Conservation (phyloP, 345 rosid species). For the Populus tremula region DNA sequence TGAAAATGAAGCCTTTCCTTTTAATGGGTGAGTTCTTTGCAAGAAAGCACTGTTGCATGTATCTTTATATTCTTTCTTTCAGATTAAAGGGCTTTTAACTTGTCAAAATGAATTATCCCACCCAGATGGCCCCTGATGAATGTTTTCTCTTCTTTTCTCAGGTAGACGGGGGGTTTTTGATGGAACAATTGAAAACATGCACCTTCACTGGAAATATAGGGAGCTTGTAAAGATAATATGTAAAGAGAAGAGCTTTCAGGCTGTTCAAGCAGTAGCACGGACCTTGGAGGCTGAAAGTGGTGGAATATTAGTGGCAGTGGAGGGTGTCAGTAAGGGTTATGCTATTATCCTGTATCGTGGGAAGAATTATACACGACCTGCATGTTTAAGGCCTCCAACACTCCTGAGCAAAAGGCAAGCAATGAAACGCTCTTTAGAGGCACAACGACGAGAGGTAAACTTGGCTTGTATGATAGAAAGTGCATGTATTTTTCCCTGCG, state of each 20-base stretch:
- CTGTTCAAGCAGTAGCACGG: slow-evolving; percentile 59
- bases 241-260: slow-evolving; percentile 53
- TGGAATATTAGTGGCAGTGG: slow-evolving; percentile 81
- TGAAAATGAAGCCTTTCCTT: slow-evolving; percentile 89
- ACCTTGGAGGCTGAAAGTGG: slow-evolving; percentile 88
- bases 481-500: neutral
- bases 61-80: neutral
- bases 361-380: slow-evolving; percentile 79
- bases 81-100: neutral
- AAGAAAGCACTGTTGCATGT: neutral
- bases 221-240: slow-evolving; percentile 87
- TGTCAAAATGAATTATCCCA: neutral
- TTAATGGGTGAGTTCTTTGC: slow-evolving; percentile 61
- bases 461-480: neutral
- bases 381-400: slow-evolving; percentile 71
- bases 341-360: slow-evolving; percentile 89
- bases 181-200: slow-evolving; percentile 95
- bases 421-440: slow-evolving; percentile 72
- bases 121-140: slow-evolving; percentile 1
- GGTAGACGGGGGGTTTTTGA: slow-evolving; percentile 92
- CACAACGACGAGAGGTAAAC: slow-evolving; percentile 76
- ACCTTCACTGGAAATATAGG: slow-evolving; percentile 98
- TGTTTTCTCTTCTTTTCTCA: slow-evolving; percentile 35
- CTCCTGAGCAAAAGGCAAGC: slow-evolving; percentile 79
- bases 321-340: slow-evolving; percentile 79